Conservation (phyloP, 1,284 basidiomycete genomes). For the Schizophyllum amplum region DNA sequence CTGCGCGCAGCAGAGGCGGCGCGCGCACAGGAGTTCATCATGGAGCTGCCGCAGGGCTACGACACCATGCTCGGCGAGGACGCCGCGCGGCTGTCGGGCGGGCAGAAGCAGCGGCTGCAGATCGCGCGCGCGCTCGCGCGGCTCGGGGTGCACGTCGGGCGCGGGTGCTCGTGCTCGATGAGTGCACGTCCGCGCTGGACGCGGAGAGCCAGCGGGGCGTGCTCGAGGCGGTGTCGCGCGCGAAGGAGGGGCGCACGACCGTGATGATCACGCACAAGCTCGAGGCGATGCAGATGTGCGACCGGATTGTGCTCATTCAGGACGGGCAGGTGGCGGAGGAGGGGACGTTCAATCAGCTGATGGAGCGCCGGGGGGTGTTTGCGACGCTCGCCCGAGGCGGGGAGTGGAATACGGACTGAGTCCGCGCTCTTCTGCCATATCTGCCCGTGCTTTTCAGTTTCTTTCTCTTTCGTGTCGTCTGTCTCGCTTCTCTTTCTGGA, state of each 20-base stretch:
- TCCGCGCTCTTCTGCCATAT: too few species aligned
- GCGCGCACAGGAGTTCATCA: slow-evolving; percentile 83
- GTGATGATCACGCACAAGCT: slow-evolving; percentile 93
- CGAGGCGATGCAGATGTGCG: slow-evolving; percentile 87
- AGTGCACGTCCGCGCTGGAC: slow-evolving; percentile 91
- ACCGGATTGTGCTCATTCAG: slow-evolving; percentile 78
- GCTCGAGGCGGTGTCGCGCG: slow-evolving; percentile 65
- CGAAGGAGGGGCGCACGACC: slow-evolving; percentile 69
- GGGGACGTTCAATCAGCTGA: slow-evolving; percentile 69
- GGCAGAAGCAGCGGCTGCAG: slow-evolving; percentile 89
- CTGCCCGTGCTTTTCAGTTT: too few species aligned
- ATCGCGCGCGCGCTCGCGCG: slow-evolving; percentile 85
- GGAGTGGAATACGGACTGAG: slow-evolving; percentile 50
- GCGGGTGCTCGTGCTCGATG: slow-evolving; percentile 81
- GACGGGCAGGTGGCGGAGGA: slow-evolving; percentile 75
- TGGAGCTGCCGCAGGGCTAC: slow-evolving; percentile 75
- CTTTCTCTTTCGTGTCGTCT: too few species aligned
- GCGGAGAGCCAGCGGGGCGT: slow-evolving; percentile 73
- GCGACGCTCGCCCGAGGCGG: slow-evolving; percentile 78
- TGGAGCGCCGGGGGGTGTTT: slow-evolving; percentile 68
- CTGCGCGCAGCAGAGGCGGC: slow-evolving; percentile 66
- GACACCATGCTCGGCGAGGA: slow-evolving; percentile 86
- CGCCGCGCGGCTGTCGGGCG: slow-evolving; percentile 79
- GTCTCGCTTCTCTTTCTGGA: too few species aligned
- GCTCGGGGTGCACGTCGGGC: slow-evolving; percentile 30